These are phyloP conservation scores for Fusarium pininemorale DNA, from an alignment of 2,329 filamentous ascomycete genomes.

Conservation along the genomic window DNA sequence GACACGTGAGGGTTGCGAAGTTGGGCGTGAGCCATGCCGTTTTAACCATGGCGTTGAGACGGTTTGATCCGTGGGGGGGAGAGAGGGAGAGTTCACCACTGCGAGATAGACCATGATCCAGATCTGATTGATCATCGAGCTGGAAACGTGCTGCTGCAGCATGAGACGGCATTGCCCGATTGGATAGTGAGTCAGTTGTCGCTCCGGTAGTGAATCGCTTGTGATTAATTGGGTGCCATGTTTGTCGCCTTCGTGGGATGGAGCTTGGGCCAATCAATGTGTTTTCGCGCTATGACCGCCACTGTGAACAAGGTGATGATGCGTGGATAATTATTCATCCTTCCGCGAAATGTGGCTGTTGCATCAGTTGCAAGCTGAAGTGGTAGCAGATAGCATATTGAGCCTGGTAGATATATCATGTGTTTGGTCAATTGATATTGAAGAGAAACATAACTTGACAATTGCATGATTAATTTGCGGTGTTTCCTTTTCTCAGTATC, in stretches of 20 bases:
- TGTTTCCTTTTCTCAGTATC: too few relatives aligned
- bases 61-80: background rate
- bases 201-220: too few relatives aligned
- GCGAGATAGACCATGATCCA: background rate
- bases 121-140: background rate
- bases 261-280: background rate
- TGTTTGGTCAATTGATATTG: too few relatives aligned
- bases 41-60: background rate
- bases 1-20: slow-evolving; percentile 17
- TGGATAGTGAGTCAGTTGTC: background rate
- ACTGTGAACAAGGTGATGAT: background rate
- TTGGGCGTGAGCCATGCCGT: background rate
- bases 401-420: too few relatives aligned
- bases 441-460: too few relatives aligned
- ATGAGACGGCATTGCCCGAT: background rate
- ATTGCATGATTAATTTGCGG: too few relatives aligned
- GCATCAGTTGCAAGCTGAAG: background rate
- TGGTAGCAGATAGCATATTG: background rate
- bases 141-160: background rate
- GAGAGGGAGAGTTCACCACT: background rate
- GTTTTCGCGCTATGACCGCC: background rate
- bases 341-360: background rate
- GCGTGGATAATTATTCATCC: background rate
- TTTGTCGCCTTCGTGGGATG: background rate
- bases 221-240: background rate